phyloP scores from a whole-genome alignment of 192 early-diverging fungal species.

The Entophlyctis luteolus region DNA sequence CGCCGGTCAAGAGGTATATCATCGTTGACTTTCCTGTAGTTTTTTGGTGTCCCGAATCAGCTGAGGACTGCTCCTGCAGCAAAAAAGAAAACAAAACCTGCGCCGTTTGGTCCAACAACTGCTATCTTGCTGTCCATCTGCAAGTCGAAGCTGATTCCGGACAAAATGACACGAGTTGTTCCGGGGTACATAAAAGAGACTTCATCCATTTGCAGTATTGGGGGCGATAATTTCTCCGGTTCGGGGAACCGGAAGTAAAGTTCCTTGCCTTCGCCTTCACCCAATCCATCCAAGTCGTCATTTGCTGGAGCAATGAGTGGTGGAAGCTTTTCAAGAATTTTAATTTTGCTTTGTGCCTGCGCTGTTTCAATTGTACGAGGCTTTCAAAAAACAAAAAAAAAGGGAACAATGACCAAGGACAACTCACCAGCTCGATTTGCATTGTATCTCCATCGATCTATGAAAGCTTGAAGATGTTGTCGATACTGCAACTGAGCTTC shows the following conservation, averaged over 20 bases:
- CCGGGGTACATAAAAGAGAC: slow-evolving; percentile 82
- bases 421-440: slow-evolving; percentile 71
- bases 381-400: background rate
- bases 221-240: slow-evolving; percentile 91
- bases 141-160: slow-evolving; percentile 84
- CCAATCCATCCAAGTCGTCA: slow-evolving; percentile 61
- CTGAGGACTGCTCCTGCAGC: background rate
- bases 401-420: background rate
- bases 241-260: slow-evolving; percentile 85
- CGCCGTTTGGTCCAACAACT: slow-evolving; percentile 98
- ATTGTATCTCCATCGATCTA: slow-evolving; percentile 99
- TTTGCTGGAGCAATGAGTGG: slow-evolving; percentile 76
- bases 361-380: slow-evolving; percentile 42
- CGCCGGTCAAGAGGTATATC: slow-evolving; percentile 84
- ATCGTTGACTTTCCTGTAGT: slow-evolving; percentile 83
- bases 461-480: slow-evolving; percentile 94
- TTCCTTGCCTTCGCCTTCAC: slow-evolving; percentile 66
- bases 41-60: background rate
- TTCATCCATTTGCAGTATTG: slow-evolving; percentile 91
- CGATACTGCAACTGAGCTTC: slow-evolving; percentile 92
- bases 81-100: slow-evolving; percentile 48
- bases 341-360: slow-evolving; percentile 96
- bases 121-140: slow-evolving; percentile 96
- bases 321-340: slow-evolving; percentile 95
- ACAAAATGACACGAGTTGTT: slow-evolving; percentile 74